Evolutionary conservation across 2,329 filamentous ascomycete genomes (phyloP), one percentile per base, ranked within the genome.

Genomic region (Botryotinia convoluta): DNA sequence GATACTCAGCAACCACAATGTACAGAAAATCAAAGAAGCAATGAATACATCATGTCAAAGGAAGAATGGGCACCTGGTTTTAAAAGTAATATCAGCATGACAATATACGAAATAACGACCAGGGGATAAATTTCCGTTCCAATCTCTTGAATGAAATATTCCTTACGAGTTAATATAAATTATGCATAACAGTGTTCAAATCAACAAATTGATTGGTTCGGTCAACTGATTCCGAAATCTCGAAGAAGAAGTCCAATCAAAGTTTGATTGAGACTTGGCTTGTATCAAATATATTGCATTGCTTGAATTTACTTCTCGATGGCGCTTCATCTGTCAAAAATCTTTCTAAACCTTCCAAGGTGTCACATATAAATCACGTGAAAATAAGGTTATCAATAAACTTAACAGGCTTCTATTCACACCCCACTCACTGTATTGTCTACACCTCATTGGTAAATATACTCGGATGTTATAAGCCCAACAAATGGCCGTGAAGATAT

Each of bases 201-300:
- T 12, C 54, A 48, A 32, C 44, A 37, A 35, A 32, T 22, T 63
- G 20, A 57, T 65, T 54, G 69, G 60, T 54, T 65, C 60, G 60
- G 69, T n/a, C 26, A 6, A 32, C 44, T 26, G 16, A 32, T 44
- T 57, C 45, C 44, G 45, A 72, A n/a, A 72, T 32, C 9, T 61
- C 29, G 14, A 69, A 44, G 51, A n/a, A 29, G 20, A 32, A 57
- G 35, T 51, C 18, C 32, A 48, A 20, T n/a, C n/a, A 61, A 22
- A 29, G n/a, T 32, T 42, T 37, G 44, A 57, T 67, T 65, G 60
- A 76, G 69, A 74, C 74, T 63, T 44, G 48, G 61, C 26, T 61
- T 73, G 76, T 77, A 74, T 77, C 75, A 77, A 68, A 71, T 77
- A 76, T 65, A 75, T 74, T 73, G 48, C 26, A 54, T 16, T 54